Evolutionary conservation across 2,329 filamentous ascomycete species (phyloP).

Genomic region (Dactylellina sp.): DNA sequence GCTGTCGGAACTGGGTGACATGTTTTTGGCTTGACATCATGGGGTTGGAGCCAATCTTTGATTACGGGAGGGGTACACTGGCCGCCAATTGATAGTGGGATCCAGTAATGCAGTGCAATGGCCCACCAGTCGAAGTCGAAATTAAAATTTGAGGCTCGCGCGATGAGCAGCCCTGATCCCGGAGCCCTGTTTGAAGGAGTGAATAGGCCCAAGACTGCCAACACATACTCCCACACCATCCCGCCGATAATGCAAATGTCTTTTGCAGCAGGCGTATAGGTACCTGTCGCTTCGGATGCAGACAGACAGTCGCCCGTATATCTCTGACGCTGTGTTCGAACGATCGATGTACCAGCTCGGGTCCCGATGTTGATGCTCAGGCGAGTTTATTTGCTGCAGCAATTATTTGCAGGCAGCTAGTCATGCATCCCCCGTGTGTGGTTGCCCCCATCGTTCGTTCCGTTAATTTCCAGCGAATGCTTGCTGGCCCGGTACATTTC

Average conservation of each 20-base stretch:
- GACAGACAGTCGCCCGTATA: slow-evolving; percentile 27
- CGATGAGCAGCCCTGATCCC: slow-evolving; percentile 57
- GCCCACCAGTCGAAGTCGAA: slow-evolving; percentile 44
- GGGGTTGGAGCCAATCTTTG: slow-evolving; percentile 11
- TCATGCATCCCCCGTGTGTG: slow-evolving; percentile 32
- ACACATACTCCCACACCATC: slow-evolving; percentile 56
- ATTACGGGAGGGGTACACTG: slow-evolving; percentile 30
- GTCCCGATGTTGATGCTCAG: slow-evolving; percentile 41
- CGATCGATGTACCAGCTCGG: slow-evolving; percentile 35
- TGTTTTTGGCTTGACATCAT: slow-evolving; percentile 14
- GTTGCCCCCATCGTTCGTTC: slow-evolving; percentile 49
- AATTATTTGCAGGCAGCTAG: slow-evolving; percentile 40
- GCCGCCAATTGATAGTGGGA: slow-evolving; percentile 23
- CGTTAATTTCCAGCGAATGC: slow-evolving; percentile 53
- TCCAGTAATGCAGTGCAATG: slow-evolving; percentile 12
- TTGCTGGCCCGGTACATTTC: slow-evolving; percentile 52
- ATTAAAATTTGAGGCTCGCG: slow-evolving; percentile 58
- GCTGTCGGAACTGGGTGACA: slow-evolving; percentile 11
- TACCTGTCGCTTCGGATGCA: slow-evolving; percentile 16
- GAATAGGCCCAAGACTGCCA: slow-evolving; percentile 48
- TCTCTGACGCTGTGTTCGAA: slow-evolving; percentile 21
- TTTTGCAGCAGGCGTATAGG: slow-evolving; percentile 17
- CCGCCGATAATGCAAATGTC: slow-evolving; percentile 14
- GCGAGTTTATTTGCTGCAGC: slow-evolving; percentile 53
- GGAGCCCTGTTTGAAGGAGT: slow-evolving; percentile 40